phyloP scores from a whole-genome alignment of 2,329 filamentous ascomycete genomes.

The Zopfia rhizophila region DNA sequence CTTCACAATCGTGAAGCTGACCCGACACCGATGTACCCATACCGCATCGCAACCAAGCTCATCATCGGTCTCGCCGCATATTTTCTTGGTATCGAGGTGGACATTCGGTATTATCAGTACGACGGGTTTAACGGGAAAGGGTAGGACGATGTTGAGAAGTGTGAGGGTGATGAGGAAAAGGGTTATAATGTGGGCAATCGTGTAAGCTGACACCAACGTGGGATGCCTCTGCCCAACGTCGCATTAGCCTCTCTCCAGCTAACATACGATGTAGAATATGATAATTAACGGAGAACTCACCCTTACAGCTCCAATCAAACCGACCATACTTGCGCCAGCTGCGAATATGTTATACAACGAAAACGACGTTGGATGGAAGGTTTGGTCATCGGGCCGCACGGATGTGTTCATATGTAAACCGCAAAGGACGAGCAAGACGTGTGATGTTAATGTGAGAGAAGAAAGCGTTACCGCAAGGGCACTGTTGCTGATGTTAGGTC shows the following conservation, averaged over 20 bases:
- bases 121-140: constrained; percentile 28
- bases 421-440: constrained; percentile 37
- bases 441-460: constrained; percentile 37
- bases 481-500: too few species aligned
- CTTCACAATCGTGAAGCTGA: constrained; percentile 35
- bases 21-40: constrained; percentile 41
- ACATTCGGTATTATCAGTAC: constrained; percentile 35
- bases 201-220: constrained; percentile 38
- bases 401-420: constrained; percentile 31
- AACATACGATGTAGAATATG: not conserved
- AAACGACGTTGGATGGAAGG: constrained; percentile 43
- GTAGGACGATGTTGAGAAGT: constrained; percentile 36
- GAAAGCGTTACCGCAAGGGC: constrained; percentile 42
- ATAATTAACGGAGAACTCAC: constrained; percentile 41
- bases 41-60: constrained; percentile 41
- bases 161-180: constrained; percentile 40
- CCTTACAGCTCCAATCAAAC: constrained; percentile 56
- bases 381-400: constrained; percentile 44
- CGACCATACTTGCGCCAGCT: constrained; percentile 52
- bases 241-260: constrained; percentile 23
- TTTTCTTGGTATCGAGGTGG: constrained; percentile 29
- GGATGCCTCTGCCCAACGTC: constrained; percentile 30
- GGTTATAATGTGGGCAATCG: constrained; percentile 35
- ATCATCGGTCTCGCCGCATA: constrained; percentile 40
- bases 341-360: constrained; percentile 54